These are phyloP conservation scores for Kluyveromyces sp. DNA, from an alignment of 1,139 yeast species.

Conservation along the genomic window DNA sequence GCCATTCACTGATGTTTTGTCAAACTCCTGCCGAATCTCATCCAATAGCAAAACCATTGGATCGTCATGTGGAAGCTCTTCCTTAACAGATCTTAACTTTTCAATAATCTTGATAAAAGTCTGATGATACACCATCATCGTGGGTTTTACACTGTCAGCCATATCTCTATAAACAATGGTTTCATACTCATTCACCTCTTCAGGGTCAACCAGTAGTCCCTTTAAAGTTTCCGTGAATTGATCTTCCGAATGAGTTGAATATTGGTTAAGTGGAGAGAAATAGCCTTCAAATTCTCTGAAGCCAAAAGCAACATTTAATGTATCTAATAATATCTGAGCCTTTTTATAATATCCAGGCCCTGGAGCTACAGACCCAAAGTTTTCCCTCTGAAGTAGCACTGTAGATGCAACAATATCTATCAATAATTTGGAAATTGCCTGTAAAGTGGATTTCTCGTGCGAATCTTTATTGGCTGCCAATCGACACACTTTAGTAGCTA, in stretches of 20 bases:
- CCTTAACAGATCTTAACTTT: constrained; percentile 17
- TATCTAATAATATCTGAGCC: constrained; percentile 14
- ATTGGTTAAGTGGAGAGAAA: constrained; percentile 28
- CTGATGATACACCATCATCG: constrained; percentile 24
- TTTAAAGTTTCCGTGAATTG: constrained; percentile 22
- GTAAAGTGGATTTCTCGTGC: constrained; percentile 34
- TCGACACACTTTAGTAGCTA: constrained; percentile 39
- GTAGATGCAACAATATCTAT: constrained; percentile 63
- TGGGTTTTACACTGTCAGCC: constrained; percentile 19
- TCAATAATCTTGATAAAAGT: constrained; percentile 21
- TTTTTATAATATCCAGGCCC: constrained; percentile 11
- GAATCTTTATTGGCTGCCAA: constrained; percentile 39
- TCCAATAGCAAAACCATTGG: constrained; percentile 20
- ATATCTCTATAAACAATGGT: constrained; percentile 26
- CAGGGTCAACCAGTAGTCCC: constrained; percentile 24
- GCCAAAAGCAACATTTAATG: constrained; percentile 23
- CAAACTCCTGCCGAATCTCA: constrained; percentile 9
- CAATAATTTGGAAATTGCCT: constrained; percentile 60
- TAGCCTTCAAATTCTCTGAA: constrained; percentile 23
- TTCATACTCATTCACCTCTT: constrained; percentile 25
- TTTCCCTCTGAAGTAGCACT: constrained; percentile 31
- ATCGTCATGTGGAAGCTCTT: constrained; percentile 25
- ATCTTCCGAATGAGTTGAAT: constrained; percentile 24
- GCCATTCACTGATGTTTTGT: constrained; percentile 7
- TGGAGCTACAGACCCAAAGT: constrained; percentile 18